These are phyloP conservation scores for Ganoderma sp. DNA, from an alignment of 1,284 basidiomycete species.

Conservation along the genomic window DNA sequence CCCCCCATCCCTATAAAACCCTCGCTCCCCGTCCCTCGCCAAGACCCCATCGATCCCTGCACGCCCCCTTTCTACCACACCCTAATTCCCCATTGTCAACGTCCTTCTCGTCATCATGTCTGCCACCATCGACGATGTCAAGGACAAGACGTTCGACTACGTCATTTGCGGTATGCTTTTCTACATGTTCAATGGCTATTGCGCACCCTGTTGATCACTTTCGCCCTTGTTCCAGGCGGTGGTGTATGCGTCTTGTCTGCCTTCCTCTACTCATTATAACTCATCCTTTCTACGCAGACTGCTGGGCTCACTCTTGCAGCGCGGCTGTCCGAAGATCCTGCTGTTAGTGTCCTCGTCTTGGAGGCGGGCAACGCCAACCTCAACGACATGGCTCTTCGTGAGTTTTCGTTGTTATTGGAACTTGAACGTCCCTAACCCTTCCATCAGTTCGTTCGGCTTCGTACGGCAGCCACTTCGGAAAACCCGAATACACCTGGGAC, in stretches of 20 bases:
- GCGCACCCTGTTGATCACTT: not conserved
- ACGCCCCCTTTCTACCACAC: not conserved
- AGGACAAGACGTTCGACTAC: slow-evolving; percentile 40
- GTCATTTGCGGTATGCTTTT: slow-evolving; percentile 36
- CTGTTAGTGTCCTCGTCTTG: slow-evolving; percentile 43
- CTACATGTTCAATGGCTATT: not conserved
- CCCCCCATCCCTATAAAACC: slow-evolving; percentile 11
- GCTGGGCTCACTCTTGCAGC: slow-evolving; percentile 55
- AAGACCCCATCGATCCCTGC: not conserved
- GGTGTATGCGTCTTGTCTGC: slow-evolving; percentile 26
- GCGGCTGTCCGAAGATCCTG: slow-evolving; percentile 51
- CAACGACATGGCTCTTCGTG: slow-evolving; percentile 34
- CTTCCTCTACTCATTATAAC: not conserved
- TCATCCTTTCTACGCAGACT: slow-evolving; percentile 33
- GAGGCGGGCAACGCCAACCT: slow-evolving; percentile 43
- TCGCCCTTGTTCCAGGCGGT: slow-evolving; percentile 21
- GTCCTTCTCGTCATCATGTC: slow-evolving; percentile 26
- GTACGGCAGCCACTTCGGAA: slow-evolving; percentile 39
- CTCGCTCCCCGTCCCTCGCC: not conserved
- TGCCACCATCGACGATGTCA: slow-evolving; percentile 33
- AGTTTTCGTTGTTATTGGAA: slow-evolving; percentile 12
- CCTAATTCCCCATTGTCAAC: not conserved
- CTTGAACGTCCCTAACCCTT: not conserved
- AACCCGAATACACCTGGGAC: slow-evolving; percentile 38
- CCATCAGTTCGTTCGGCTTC: slow-evolving; percentile 38